Evolutionary conservation across 2,329 filamentous ascomycete genomes (phyloP).

Genomic region (Fusarium sp.): DNA sequence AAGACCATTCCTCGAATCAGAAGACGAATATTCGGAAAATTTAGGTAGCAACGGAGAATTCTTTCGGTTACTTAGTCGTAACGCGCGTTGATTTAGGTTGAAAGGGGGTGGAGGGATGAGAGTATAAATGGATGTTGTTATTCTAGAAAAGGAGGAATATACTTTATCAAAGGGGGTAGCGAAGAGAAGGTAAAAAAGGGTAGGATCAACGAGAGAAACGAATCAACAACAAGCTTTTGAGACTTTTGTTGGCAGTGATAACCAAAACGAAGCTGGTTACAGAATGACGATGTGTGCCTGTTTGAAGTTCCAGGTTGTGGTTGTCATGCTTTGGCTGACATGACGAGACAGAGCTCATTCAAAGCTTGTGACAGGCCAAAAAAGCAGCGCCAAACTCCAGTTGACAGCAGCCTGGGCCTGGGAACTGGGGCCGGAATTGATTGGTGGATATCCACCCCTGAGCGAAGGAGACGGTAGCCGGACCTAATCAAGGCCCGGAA

Average conservation of each 20-base stretch:
- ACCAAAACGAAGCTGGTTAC: conserved; percentile 29
- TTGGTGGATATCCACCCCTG: conserved; percentile 39
- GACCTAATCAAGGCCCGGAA: conserved; percentile 2
- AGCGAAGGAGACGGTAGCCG: background rate
- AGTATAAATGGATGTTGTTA: conserved; percentile 9
- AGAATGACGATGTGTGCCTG: conserved; percentile 40
- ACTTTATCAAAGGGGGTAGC: background rate
- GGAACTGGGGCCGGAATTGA: conserved; percentile 11
- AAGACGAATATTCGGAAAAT: background rate
- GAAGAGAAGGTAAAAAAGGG: conserved; percentile 3
- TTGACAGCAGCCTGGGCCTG: conserved; percentile 9
- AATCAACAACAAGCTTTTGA: conserved; percentile 1
- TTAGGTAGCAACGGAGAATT: background rate
- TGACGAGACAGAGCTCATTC: background rate
- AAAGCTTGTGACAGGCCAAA: conserved; percentile 35
- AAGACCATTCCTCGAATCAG: conserved; percentile 34
- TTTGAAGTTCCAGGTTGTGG: conserved; percentile 25
- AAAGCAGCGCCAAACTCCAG: conserved; percentile 4
- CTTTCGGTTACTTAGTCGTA: conserved; percentile 10
- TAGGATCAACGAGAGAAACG: conserved; percentile 9
- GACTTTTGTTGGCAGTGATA: conserved; percentile 6
- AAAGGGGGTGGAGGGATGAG: conserved; percentile 25
- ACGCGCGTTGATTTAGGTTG: conserved; percentile 16
- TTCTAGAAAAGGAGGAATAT: conserved; percentile 22
- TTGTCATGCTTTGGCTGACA: conserved; percentile 23